Evolutionary conservation across 2,329 filamentous ascomycete genomes (phyloP).

Genomic region (Pyrenochaeta sp.): DNA sequence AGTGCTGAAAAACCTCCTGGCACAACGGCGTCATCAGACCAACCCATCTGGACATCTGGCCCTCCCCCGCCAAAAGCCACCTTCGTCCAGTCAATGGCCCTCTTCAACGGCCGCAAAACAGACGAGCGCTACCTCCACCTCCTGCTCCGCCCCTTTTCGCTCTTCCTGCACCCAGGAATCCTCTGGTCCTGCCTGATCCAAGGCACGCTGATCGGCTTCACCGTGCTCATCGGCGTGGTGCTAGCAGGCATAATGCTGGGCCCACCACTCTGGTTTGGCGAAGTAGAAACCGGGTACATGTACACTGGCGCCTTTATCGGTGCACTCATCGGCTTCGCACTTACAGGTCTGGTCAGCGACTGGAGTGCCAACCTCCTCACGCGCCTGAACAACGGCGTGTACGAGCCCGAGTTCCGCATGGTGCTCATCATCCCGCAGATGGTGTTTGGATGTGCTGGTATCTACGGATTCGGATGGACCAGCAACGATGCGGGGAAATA

Average conservation of each 20-base stretch:
- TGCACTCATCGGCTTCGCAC: constrained; percentile 76
- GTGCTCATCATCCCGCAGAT: constrained; percentile 84
- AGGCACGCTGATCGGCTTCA: constrained; percentile 93
- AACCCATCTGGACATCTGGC: neutral
- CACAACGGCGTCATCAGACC: neutral
- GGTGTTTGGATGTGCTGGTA: constrained; percentile 76
- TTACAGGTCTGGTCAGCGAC: constrained; percentile 80
- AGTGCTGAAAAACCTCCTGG: constrained; percentile 8
- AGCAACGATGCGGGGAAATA: constrained; percentile 68
- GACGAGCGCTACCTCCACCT: constrained; percentile 75
- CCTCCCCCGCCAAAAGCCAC: constrained; percentile 59
- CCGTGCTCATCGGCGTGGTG: constrained; percentile 86
- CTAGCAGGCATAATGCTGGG: constrained; percentile 84
- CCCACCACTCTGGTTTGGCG: constrained; percentile 82
- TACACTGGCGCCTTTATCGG: constrained; percentile 85
- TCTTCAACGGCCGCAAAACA: constrained; percentile 85
- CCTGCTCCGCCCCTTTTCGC: constrained; percentile 64
- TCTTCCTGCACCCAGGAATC: constrained; percentile 6
- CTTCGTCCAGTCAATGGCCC: constrained; percentile 67
- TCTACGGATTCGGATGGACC: constrained; percentile 86
- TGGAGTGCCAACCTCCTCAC: constrained; percentile 75
- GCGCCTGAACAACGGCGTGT: constrained; percentile 77
- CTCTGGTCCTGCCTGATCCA: constrained; percentile 73
- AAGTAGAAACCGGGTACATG: constrained; percentile 82
- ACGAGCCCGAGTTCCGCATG: constrained; percentile 91